A percentile compares a stretch with the other conserved stretches of the same genome.
These are phyloP conservation scores for Geotrichum fermentans DNA, from an alignment of 1,139 yeast species.

Conservation along the genomic window DNA sequence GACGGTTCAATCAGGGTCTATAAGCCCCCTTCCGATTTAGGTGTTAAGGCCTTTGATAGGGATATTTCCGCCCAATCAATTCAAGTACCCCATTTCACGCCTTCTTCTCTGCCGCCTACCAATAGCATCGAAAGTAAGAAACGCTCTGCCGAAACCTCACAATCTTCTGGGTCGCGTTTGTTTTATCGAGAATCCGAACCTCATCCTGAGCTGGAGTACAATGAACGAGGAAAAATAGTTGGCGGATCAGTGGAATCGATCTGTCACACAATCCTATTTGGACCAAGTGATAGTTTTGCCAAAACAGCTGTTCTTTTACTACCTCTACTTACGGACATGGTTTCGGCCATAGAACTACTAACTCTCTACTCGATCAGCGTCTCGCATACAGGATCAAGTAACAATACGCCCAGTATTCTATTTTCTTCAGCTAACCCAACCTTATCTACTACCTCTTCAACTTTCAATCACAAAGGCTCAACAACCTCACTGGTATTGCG, in stretches of 20 bases:
- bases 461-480: neutral
- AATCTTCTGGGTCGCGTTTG: constrained; percentile 6
- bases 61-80: constrained; percentile 12
- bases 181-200: constrained; percentile 37
- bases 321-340: constrained; percentile 63
- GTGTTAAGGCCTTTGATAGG: constrained; percentile 29
- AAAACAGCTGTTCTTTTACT: constrained; percentile 50
- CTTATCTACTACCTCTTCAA: neutral
- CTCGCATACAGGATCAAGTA: constrained; percentile 7
- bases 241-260: constrained; percentile 63
- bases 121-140: neutral
- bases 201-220: constrained; percentile 62
- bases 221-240: constrained; percentile 41
- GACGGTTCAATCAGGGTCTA: constrained; percentile 31
- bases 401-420: neutral
- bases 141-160: neutral
- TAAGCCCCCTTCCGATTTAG: constrained; percentile 34
- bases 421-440: neutral
- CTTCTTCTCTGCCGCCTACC: neutral
- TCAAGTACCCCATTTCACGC: constrained; percentile 3
- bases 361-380: constrained; percentile 40
- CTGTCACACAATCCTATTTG: constrained; percentile 66
- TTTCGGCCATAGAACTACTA: constrained; percentile 47
- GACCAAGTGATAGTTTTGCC: constrained; percentile 40
- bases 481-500: constrained; percentile 24